These are phyloP conservation scores for Termitomyces sp. DNA, from an alignment of 768 basidiomycete genomes.

Conservation along the genomic window DNA sequence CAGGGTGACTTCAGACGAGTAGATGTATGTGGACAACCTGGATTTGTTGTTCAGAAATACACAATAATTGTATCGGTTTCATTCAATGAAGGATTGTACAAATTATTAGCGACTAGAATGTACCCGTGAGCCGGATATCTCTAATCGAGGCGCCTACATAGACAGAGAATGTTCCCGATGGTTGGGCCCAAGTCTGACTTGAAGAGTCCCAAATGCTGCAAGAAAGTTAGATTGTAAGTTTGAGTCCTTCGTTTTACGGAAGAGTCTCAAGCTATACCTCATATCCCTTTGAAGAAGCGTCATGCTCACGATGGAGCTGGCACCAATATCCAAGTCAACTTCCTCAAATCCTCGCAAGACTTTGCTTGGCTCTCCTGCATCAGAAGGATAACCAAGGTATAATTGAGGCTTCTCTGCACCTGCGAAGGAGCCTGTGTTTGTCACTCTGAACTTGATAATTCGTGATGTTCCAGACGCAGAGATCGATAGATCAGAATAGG, in stretches of 20 bases:
- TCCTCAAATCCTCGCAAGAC: slow-evolving; percentile 49
- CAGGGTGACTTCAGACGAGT: too few species aligned
- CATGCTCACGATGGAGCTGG: slow-evolving; percentile 29
- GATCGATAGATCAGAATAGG: too few species aligned
- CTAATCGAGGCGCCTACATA: slow-evolving; percentile 46
- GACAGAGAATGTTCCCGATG: slow-evolving; percentile 44
- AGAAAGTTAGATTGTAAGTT: not conserved
- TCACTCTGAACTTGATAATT: slow-evolving; percentile 35
- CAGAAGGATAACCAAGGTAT: slow-evolving; percentile 41
- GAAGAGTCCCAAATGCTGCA: slow-evolving; percentile 47
- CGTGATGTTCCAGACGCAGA: slow-evolving; percentile 10
- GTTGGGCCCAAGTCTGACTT: slow-evolving; percentile 44
- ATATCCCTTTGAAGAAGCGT: slow-evolving; percentile 34
- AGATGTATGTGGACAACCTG: too few species aligned
- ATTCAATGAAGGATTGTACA: not conserved
- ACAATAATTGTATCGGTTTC: not conserved
- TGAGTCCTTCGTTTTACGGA: too few species aligned
- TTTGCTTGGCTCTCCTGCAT: slow-evolving; percentile 41
- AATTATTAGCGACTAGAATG: slow-evolving; percentile 7
- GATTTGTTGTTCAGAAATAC: too few species aligned
- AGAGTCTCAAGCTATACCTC: slow-evolving; percentile 25
- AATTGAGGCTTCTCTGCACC: slow-evolving; percentile 51
- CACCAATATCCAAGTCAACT: slow-evolving; percentile 31
- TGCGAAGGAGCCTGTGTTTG: slow-evolving; percentile 38
- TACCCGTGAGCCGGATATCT: slow-evolving; percentile 38